phyloP scores from a whole-genome alignment of 495 filamentous ascomycete species.

The Hypomontagnella monticulosa region DNA sequence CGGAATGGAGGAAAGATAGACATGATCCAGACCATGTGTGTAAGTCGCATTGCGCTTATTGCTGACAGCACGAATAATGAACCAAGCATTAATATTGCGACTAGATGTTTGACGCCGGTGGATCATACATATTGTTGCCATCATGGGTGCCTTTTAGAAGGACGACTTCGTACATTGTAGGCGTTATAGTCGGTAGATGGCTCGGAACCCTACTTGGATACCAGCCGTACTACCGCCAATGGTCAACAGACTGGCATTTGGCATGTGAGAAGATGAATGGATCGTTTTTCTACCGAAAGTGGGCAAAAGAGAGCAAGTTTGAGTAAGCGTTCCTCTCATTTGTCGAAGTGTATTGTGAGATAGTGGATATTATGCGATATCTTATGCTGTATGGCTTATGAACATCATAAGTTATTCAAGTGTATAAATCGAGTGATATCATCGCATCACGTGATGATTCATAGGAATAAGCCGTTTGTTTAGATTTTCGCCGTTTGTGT shows the following conservation, averaged over 20 bases:
- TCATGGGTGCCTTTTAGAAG: slow-evolving; percentile 51
- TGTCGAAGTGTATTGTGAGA: no score
- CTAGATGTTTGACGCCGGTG: slow-evolving; percentile 54
- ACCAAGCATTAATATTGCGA: not conserved
- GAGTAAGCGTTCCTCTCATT: no score
- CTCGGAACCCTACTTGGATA: slow-evolving; percentile 58
- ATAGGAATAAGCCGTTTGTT: no score
- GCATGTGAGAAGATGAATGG: slow-evolving; percentile 52
- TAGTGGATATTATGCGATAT: no score
- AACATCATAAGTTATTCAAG: no score
- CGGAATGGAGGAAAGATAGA: slow-evolving; percentile 42
- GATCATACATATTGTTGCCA: slow-evolving; percentile 48
- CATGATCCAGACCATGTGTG: slow-evolving; percentile 50
- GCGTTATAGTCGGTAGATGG: slow-evolving; percentile 57
- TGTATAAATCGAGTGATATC: no score
- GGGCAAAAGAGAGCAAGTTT: no score
- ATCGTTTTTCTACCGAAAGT: slow-evolving; percentile 4
- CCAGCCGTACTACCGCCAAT: slow-evolving; percentile 54
- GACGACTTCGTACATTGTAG: slow-evolving; percentile 42
- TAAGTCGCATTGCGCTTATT: not conserved
- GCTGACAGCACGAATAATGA: not conserved
- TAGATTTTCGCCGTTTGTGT: no score
- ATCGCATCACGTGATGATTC: no score
- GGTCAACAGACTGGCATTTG: slow-evolving; percentile 57
- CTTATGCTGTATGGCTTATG: no score